Conservation (phyloP, 202 grass and related monocot species). For the Panicum hallii region DNA sequence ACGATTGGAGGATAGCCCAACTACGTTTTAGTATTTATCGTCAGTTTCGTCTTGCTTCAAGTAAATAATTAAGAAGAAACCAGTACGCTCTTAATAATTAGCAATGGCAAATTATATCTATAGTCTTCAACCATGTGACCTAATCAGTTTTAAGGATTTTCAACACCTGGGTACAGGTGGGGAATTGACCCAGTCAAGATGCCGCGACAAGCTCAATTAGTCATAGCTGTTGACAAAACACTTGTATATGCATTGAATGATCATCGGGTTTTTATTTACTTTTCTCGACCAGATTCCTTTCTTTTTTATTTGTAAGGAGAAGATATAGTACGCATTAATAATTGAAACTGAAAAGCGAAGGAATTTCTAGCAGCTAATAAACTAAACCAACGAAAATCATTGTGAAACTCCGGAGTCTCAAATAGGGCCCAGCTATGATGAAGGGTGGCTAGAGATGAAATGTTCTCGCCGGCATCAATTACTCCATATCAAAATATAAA, state of each 20-base stretch:
- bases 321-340: neutral
- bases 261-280: neutral
- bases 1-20: neutral
- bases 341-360: neutral
- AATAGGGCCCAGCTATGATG: no score
- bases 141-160: neutral
- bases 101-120: neutral
- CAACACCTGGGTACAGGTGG: neutral
- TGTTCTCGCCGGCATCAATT: no score
- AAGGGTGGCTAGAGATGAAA: no score
- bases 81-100: neutral
- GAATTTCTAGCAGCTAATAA: no score
- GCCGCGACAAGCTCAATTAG: conserved; percentile 1
- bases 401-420: no score
- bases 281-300: neutral
- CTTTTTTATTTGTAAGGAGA: neutral
- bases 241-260: conserved; percentile 1
- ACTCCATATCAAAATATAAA: no score
- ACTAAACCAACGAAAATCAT: no score
- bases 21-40: neutral
- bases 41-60: neutral
- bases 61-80: neutral
- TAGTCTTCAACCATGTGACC: neutral
- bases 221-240: conserved; percentile 7
- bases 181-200: conserved; percentile 18